Evolutionary conservation across 306 rosid species (phyloP), one percentile per base, ranked within the genome.

Genomic region (Gleditsia sinensis): DNA sequence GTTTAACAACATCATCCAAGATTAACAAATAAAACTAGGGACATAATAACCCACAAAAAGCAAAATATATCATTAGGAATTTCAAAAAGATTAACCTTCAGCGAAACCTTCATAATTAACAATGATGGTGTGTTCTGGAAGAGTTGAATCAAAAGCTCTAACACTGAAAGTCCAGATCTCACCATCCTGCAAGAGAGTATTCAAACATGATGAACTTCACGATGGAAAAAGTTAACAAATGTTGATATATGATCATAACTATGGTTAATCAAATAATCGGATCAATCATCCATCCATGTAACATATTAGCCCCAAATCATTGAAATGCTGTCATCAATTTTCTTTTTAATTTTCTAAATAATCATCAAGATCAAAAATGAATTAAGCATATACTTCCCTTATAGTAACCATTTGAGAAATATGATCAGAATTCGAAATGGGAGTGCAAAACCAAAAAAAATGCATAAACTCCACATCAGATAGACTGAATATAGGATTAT

Each of bases 161-260:
- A 95, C 98, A 67, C 99, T 95, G 48, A 92, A 95, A 58, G 97
- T 92, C 99, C 99, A 95, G 71, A 90, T 77, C 85, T 95, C 93
- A 71, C 97, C 98, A 74, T 92, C 98, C 98, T 93, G 84, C 63
- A 82, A 24, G 42, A 69, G 33, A 63, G 39, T 5, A 65, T 66
- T 62, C 45, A 68, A 27, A 17, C 14, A 45, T 43, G 62, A 69
- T 63, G 50, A 68, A 74, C 33, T 25, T 49, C 45, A 72, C 7
- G 24, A 37, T 21, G 54, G 19, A 36, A 40, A n/a, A 40, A 62
- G 36, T 67, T 8, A 28, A 56, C 28, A 21, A 14, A 5, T 6
- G 36, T 24, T 23, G 9, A 23, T 20, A 57, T 2, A 50, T 69
- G 71, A 40, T 51, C 59, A 23, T 13, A 56, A 55, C 45, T 58